Base-by-base conservation (phyloP, 1,284 basidiomycete species). In the Gymnopus androsaceus region DNA sequence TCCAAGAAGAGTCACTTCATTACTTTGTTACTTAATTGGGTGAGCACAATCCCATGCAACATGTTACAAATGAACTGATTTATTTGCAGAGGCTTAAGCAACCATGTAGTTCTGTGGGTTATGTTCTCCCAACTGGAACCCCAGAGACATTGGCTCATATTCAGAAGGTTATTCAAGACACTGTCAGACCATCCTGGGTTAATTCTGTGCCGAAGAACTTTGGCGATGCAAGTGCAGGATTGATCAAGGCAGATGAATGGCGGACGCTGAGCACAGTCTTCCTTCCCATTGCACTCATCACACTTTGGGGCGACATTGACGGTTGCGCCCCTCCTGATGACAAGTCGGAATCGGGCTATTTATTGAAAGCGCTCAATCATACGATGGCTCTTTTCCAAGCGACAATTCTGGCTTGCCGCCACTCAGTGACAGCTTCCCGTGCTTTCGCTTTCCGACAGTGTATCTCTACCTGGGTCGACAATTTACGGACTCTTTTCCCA, bases 221-320 rank as follows among this genome's bases (percentile, higher is more conserved):
- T 58, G 72, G 74, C 4, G 58, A 66, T 21, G 56, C 63, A 1
- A 45, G 51, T 15, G 64, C 64, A 12, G 74, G 74, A 2, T 64
- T 61, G 3, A 55, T 72, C 41, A 75, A 72, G 48, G 74, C 74
- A 3, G 72, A 72, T 56, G 64, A 75, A 59, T 76, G 74, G 74
- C 61, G 67, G 1, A 64, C 63, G 6, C 40, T 71, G 11, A 58
- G 56, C 9, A 68, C 65, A 0, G 47, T 75, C 3, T 66, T 68
- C 47, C 58, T 75, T 15, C 70, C 68, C 0, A 58, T 75, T 34
- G 63, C 72, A 0, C 60, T 75, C 5, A 61, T 72, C 42, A 59
- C 61, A 17, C 52, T 69, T n/a, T 72, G 68, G 69, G 66, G 59
- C n/a, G 54, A 61, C 19, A 58, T 59, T 31, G 21, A 54, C 45